Conservation (phyloP, 2,329 filamentous ascomycete species). For the Dothideomycetes sp. region DNA sequence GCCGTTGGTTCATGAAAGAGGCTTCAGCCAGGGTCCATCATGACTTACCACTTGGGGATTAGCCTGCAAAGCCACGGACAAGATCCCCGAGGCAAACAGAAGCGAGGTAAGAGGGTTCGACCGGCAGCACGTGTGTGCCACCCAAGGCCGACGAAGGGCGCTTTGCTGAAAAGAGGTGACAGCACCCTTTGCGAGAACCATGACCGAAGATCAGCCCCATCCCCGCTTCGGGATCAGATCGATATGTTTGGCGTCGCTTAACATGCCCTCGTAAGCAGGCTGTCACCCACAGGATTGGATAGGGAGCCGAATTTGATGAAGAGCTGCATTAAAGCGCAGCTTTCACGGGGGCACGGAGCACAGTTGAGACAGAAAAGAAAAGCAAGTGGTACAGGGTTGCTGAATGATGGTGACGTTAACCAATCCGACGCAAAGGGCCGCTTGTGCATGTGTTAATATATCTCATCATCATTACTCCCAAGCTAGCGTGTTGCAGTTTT, state of each 20-base stretch:
- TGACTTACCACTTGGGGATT: too few species aligned
- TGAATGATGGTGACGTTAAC: slow-evolving; percentile 4
- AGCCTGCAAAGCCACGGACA: too few species aligned
- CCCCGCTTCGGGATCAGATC: slow-evolving; percentile 7
- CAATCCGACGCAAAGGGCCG: neutral
- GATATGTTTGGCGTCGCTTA: slow-evolving; percentile 7
- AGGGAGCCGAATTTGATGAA: neutral
- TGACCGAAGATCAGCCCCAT: slow-evolving; percentile 2
- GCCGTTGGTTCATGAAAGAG: neutral
- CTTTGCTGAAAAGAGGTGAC: slow-evolving; percentile 11
- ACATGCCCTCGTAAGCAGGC: slow-evolving; percentile 4
- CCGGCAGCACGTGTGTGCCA: too few species aligned
- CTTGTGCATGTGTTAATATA: slow-evolving; percentile 11
- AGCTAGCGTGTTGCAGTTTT: slow-evolving; percentile 6
- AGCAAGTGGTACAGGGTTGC: neutral
- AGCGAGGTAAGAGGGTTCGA: slow-evolving; percentile 3
- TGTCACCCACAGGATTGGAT: too few species aligned
- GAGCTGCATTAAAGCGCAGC: slow-evolving; percentile 7
- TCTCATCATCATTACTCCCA: slow-evolving; percentile 3
- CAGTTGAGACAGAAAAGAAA: slow-evolving; percentile 4
- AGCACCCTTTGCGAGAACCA: neutral
- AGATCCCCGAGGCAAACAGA: slow-evolving; percentile 9
- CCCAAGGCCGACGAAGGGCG: too few species aligned
- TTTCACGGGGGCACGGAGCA: slow-evolving; percentile 2
- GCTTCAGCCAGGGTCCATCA: slow-evolving; percentile 8